Base-by-base conservation (phyloP, 148 eudicot genomes). In the Fagopyrum esculentum region DNA sequence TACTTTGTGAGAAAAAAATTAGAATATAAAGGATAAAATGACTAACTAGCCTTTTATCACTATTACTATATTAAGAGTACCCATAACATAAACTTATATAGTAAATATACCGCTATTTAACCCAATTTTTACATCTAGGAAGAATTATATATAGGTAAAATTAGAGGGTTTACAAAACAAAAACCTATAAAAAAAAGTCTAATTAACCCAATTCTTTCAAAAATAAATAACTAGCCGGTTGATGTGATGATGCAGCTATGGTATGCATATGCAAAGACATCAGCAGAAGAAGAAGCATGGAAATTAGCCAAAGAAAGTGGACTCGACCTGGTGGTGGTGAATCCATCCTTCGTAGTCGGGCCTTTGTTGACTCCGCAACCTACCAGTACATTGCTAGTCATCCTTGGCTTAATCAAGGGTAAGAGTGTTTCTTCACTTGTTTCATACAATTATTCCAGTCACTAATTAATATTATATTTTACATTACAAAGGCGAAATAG, bases 231-330 rank as follows among this genome's bases (percentile, higher is more conserved):
- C 45, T 13, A 43, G 71, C 45, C n/a, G n/a, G 47, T 68, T 15
- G 71, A 35, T 30, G 4, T 35, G 45, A 68, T 80, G 68, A 69
- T 77, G 76, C 86, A 93, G 98, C 86, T 95, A 50, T 92, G 96
- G 97, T 95, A 95, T 79, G 91, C 97, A 35, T 95, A 85, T 75
- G 96, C 98, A 48, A 95, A 95, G 87, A 95, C 93, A 72, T 16
- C 81, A 75, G 93, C 96, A 64, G 97, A 95, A 84, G 81, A 87
- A 77, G 89, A 91, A 55, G 97, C 97, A 9, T 95, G 97, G 96
- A 77, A 83, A 72, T 49, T 85, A 52, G 97, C 98, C 8, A 74
- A 83, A 75, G 89, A 90, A 82, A 85, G 71, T 29, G 92, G 92
- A 45, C 85, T 95, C 52, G 86, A 95, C 81, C 78, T 95, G 64